Percentiles rank a stretch among this genome's conserved stretches.
phyloP scores from a whole-genome alignment of 2,329 filamentous ascomycete species.

The Fusarium sp. region DNA sequence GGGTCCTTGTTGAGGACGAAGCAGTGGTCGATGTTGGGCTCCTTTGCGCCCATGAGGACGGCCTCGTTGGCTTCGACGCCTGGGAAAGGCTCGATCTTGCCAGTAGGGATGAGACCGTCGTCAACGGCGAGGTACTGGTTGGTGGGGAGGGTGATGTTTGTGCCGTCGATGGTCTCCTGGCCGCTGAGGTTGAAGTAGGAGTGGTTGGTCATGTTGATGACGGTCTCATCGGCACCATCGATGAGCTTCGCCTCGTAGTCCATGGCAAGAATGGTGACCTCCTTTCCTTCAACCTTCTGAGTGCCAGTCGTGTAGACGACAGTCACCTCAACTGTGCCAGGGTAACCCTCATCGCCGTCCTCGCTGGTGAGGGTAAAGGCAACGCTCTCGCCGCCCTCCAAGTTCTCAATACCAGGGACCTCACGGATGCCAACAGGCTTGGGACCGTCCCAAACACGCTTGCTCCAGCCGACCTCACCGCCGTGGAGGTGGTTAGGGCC shows the following conservation, averaged over 20 bases:
- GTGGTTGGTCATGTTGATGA: conserved; percentile 95
- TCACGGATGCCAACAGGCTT: conserved; percentile 64
- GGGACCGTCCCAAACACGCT: conserved; percentile 81
- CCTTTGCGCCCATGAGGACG: conserved; percentile 78
- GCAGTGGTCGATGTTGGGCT: conserved; percentile 89
- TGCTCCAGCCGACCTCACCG: conserved; percentile 82
- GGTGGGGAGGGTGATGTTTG: conserved; percentile 74
- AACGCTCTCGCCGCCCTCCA: conserved; percentile 74
- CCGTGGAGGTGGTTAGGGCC: conserved; percentile 82
- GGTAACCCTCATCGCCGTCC: conserved; percentile 91
- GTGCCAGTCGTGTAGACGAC: conserved; percentile 84
- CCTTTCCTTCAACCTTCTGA: conserved; percentile 70
- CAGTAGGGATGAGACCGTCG: conserved; percentile 78
- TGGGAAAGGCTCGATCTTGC: conserved; percentile 73
- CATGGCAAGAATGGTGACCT: conserved; percentile 80
- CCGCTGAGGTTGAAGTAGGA: conserved; percentile 79
- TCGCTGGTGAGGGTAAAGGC: conserved; percentile 75
- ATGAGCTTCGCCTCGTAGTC: conserved; percentile 92
- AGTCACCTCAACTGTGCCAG: conserved; percentile 82
- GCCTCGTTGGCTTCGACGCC: conserved; percentile 72
- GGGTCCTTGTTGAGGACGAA: conserved; percentile 81
- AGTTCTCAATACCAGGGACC: conserved; percentile 63
- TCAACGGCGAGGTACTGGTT: conserved; percentile 80
- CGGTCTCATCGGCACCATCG: conserved; percentile 86
- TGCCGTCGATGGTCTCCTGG: conserved; percentile 65